Conservation (phyloP, 1,139 yeast species). For the Suzukiozyma palmioleophila region DNA sequence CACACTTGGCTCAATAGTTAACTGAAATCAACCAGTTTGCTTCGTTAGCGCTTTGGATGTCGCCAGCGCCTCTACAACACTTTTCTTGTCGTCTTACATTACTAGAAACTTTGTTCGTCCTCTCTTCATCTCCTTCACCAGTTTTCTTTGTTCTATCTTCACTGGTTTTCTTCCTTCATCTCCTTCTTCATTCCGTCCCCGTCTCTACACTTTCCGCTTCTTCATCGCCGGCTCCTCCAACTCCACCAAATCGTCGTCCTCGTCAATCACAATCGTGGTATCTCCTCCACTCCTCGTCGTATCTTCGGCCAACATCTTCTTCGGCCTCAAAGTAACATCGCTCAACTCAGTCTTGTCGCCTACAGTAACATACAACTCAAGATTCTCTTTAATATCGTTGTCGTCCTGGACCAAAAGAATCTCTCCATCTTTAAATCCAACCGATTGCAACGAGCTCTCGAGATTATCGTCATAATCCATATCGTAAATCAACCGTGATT, state of each 20-base stretch:
- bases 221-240: conserved; percentile 17
- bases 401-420: conserved; percentile 75
- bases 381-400: conserved; percentile 58
- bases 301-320: conserved; percentile 7
- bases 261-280: conserved; percentile 6
- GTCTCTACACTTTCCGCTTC: conserved; percentile 13
- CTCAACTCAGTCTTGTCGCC: conserved; percentile 17
- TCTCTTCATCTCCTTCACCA: too few relatives aligned
- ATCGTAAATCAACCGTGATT: conserved; percentile 70
- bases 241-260: conserved; percentile 8
- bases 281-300: conserved; percentile 5
- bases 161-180: too few relatives aligned
- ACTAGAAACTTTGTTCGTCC: too few relatives aligned
- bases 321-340: conserved; percentile 19
- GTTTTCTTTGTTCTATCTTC: too few relatives aligned
- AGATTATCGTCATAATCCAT: conserved; percentile 83
- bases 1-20: too few relatives aligned
- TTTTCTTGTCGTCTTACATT: too few relatives aligned
- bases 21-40: too few relatives aligned
- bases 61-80: too few relatives aligned
- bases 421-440: conserved; percentile 59
- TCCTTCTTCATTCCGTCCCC: too few relatives aligned
- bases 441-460: conserved; percentile 41
- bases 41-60: too few relatives aligned
- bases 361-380: conserved; percentile 59